phyloP scores from a whole-genome alignment of 192 early-diverging fungal genomes.

The Linnemannia schmuckeri region DNA sequence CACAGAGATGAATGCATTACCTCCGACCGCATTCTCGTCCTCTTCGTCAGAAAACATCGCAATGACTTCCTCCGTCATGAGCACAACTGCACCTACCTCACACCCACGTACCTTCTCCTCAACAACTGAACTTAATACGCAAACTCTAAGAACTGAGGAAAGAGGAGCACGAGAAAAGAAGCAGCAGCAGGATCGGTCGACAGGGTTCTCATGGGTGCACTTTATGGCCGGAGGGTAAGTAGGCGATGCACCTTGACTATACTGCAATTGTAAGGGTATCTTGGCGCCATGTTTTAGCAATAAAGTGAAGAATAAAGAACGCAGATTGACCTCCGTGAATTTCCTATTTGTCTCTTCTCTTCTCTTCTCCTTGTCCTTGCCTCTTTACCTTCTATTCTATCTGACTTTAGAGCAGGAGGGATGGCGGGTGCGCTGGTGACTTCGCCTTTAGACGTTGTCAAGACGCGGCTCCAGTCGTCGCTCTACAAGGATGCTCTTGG shows the following conservation, averaged over 20 bases:
- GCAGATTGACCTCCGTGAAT: not conserved
- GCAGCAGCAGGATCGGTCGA: slow-evolving; percentile 4
- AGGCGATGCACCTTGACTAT: too few species aligned
- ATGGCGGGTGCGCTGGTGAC: slow-evolving; percentile 89
- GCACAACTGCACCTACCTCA: not conserved
- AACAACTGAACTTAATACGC: not conserved
- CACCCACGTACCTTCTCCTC: not conserved
- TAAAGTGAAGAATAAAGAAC: not conserved
- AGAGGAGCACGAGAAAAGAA: not conserved
- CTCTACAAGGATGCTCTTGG: slow-evolving; percentile 14
- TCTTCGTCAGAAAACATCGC: not conserved
- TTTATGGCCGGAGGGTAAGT: slow-evolving; percentile 78
- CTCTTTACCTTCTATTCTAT: not conserved
- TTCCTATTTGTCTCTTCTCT: not conserved
- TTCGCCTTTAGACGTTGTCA: slow-evolving; percentile 95
- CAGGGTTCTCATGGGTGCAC: slow-evolving; percentile 63
- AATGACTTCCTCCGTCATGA: not conserved
- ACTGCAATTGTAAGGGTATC: too few species aligned
- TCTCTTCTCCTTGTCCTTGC: not conserved
- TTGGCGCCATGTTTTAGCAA: too few species aligned
- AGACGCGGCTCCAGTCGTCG: slow-evolving; percentile 86
- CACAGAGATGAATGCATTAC: not conserved
- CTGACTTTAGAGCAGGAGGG: slow-evolving; percentile 67
- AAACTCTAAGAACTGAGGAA: not conserved
- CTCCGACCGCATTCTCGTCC: not conserved